Conservation (phyloP, 2,329 filamentous ascomycete species). For the Aureobasidium sp. region DNA sequence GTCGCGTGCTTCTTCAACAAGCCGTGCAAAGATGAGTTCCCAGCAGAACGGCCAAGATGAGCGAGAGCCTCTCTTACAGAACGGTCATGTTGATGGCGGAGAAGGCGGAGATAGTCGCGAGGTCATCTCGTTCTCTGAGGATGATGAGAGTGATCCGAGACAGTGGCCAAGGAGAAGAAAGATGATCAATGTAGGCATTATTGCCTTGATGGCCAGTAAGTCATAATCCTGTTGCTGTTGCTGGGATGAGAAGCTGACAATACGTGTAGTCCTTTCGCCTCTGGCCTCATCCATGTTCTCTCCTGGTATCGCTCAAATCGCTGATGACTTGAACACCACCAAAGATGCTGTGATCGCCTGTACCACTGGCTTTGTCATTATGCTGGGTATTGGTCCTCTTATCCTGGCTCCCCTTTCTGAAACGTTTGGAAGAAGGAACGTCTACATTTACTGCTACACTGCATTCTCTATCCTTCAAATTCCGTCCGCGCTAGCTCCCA, state of each 20-base stretch:
- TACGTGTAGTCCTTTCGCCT: slow-evolving; percentile 35
- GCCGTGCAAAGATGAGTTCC: neutral
- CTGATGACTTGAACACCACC: slow-evolving; percentile 36
- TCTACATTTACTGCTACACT: slow-evolving; percentile 39
- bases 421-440: slow-evolving; percentile 37
- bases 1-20: slow-evolving; percentile 6
- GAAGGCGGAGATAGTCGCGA: slow-evolving; percentile 28
- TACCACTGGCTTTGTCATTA: slow-evolving; percentile 44
- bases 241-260: neutral
- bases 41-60: slow-evolving; percentile 23
- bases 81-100: slow-evolving; percentile 27
- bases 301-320: slow-evolving; percentile 43
- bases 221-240: neutral
- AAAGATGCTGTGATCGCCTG: slow-evolving; percentile 39
- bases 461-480: slow-evolving; percentile 41
- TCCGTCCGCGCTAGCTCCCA: slow-evolving; percentile 40
- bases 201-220: slow-evolving; percentile 42
- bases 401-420: slow-evolving; percentile 40
- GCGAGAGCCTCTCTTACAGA: slow-evolving; percentile 32
- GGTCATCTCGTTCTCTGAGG: slow-evolving; percentile 27
- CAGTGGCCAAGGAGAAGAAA: slow-evolving; percentile 39
- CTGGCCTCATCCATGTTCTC: slow-evolving; percentile 45
- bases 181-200: slow-evolving; percentile 42
- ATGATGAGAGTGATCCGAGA: slow-evolving; percentile 38
- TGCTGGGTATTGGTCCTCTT: slow-evolving; percentile 41